Conservation (phyloP, 2,329 filamentous ascomycete species). For the Epicoccum sorghinum region DNA sequence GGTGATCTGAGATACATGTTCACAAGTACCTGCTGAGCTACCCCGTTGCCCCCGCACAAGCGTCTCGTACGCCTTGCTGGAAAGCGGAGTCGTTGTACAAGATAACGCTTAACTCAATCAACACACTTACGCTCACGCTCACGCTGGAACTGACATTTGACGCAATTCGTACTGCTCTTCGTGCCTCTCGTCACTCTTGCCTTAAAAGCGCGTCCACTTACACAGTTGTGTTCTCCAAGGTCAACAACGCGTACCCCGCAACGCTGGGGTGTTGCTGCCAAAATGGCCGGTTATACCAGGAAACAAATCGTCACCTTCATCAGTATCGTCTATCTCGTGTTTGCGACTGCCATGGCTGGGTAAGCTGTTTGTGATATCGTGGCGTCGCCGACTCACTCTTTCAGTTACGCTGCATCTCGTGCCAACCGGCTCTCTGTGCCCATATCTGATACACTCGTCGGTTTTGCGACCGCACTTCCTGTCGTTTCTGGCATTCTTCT, state of each 20-base stretch:
- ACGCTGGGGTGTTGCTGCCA: constrained; percentile 4
- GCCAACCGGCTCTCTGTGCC: constrained; percentile 48
- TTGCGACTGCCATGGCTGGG: constrained; percentile 49
- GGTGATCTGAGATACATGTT: constrained; percentile 9
- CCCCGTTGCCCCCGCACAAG: constrained; percentile 8
- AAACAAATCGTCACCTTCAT: constrained; percentile 49
- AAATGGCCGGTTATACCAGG: constrained; percentile 43
- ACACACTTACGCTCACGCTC: constrained; percentile 4
- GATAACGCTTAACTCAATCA: constrained; percentile 5
- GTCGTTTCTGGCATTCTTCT: constrained; percentile 52
- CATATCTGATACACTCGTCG: constrained; percentile 49
- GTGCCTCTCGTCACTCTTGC: neutral
- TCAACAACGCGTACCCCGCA: constrained; percentile 11
- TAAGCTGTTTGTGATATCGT: constrained; percentile 16
- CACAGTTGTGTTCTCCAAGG: neutral
- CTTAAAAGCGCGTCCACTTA: neutral
- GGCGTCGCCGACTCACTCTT: constrained; percentile 14
- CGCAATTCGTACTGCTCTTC: neutral
- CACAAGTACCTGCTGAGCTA: constrained; percentile 8
- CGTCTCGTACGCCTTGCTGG: constrained; percentile 3
- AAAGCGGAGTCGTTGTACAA: constrained; percentile 13
- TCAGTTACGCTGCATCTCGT: constrained; percentile 40
- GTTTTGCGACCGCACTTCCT: constrained; percentile 51
- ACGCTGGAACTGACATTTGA: neutral
- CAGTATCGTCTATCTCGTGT: constrained; percentile 50